These are phyloP conservation scores for Gonium pectorale DNA, from an alignment of 139 green algal species.

Conservation along the genomic window DNA sequence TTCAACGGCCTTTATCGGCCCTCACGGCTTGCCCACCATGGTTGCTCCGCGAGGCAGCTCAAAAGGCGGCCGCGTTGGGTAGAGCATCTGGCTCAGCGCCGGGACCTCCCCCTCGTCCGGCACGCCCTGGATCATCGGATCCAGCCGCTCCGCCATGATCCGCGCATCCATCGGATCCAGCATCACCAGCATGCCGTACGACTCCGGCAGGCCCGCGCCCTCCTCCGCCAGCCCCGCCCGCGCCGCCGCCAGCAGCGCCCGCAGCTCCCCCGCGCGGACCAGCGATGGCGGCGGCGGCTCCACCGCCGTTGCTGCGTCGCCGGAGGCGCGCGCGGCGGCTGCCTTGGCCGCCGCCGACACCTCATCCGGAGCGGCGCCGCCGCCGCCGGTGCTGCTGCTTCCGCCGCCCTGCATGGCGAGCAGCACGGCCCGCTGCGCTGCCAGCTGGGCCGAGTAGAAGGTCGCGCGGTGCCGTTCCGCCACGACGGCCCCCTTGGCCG, in stretches of 20 bases:
- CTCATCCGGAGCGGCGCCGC: neutral
- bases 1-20: too few species aligned
- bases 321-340: neutral
- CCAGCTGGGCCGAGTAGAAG: constrained; percentile 2
- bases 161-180: constrained; percentile 14
- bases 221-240: neutral
- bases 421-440: constrained; percentile 2
- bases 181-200: neutral
- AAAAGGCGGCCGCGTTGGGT: neutral
- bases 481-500: constrained; percentile 14
- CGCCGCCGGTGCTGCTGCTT: neutral
- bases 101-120: constrained; percentile 13
- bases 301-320: neutral
- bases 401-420: constrained; percentile 22
- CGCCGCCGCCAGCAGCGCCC: neutral
- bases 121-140: neutral
- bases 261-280: constrained; percentile 2
- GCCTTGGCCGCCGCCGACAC: neutral
- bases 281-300: neutral
- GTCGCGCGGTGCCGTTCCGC: neutral
- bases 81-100: neutral
- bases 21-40: neutral
- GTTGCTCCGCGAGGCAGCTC: constrained; percentile 29
- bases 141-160: constrained; percentile 14
- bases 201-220: neutral